Percentiles rank a stretch among this genome's conserved stretches.
phyloP scores from a whole-genome alignment of 495 filamentous ascomycete species.

The Ramalina peruviana region DNA sequence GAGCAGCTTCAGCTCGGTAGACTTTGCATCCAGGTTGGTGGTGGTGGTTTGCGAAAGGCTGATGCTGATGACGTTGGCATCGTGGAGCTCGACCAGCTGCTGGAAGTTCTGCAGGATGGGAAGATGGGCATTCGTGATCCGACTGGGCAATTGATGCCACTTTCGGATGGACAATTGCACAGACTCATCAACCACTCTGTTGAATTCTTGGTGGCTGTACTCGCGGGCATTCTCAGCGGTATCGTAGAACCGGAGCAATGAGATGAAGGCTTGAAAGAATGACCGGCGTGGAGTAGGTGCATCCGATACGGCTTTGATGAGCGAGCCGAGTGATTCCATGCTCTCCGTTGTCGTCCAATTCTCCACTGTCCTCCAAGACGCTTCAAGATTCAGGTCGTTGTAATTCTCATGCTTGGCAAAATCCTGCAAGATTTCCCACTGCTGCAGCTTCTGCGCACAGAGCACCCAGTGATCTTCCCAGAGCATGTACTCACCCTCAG shows the following conservation, averaged over 20 bases:
- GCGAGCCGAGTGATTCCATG: slow-evolving; percentile 73
- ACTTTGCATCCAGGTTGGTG: slow-evolving; percentile 80
- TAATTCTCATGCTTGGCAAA: slow-evolving; percentile 99
- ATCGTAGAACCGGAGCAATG: slow-evolving; percentile 77
- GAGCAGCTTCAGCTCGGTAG: slow-evolving; percentile 85
- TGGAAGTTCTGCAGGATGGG: slow-evolving; percentile 96
- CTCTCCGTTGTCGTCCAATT: slow-evolving; percentile 78
- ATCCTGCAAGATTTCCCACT: slow-evolving; percentile 94
- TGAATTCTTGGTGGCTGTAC: slow-evolving; percentile 47
- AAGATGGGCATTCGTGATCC: slow-evolving; percentile 90
- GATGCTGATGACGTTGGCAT: slow-evolving; percentile 87
- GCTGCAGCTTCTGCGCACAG: slow-evolving; percentile 94
- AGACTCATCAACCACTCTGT: slow-evolving; percentile 80
- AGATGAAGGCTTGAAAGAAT: slow-evolving; percentile 98
- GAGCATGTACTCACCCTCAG: slow-evolving; percentile 91
- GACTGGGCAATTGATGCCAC: slow-evolving; percentile 90
- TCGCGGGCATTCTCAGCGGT: slow-evolving; percentile 58
- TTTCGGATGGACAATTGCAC: slow-evolving; percentile 94
- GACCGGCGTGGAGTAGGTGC: slow-evolving; percentile 83
- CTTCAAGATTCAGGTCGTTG: slow-evolving; percentile 91
- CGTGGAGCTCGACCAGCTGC: slow-evolving; percentile 93
- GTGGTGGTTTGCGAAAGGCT: slow-evolving; percentile 77
- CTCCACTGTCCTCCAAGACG: slow-evolving; percentile 85
- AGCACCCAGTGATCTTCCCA: slow-evolving; percentile 99
- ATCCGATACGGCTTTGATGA: slow-evolving; percentile 93